Percentiles rank a stretch among this genome's conserved stretches.
These are phyloP conservation scores for Mimosa bimucronata DNA, from an alignment of 306 rosid genomes.

Conservation along the genomic window DNA sequence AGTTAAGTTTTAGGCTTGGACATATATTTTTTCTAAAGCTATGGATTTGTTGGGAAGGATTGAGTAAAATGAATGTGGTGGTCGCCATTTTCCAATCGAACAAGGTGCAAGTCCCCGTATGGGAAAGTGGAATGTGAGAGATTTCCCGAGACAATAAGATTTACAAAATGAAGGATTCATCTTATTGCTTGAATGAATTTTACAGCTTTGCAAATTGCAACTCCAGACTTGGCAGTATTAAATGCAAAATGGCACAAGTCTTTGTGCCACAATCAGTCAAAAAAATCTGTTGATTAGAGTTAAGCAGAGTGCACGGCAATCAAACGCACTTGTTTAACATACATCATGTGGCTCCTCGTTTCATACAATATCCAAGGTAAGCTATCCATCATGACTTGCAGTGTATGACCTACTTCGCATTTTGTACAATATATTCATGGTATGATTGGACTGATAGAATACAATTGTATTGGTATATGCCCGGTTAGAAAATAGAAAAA, in stretches of 20 bases:
- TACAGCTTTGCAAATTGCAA: not conserved
- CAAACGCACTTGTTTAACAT: too few species aligned
- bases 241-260: not conserved
- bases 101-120: not conserved
- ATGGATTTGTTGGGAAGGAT: not conserved
- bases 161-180: not conserved
- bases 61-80: not conserved
- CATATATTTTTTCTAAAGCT: not conserved
- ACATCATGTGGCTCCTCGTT: too few species aligned
- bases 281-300: not conserved
- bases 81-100: not conserved
- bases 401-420: too few species aligned
- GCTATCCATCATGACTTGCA: too few species aligned
- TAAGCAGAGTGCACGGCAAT: too few species aligned
- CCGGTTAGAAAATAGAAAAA: too few species aligned
- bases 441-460: too few species aligned
- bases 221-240: not conserved
- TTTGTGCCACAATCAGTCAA: not conserved
- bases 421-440: too few species aligned
- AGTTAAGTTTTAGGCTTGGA: not conserved
- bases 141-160: not conserved
- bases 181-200: not conserved
- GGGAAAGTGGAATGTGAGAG: not conserved
- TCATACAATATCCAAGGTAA: too few species aligned
- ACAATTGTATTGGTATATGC: too few species aligned